Conservation (phyloP, 1,284 basidiomycete species). For the Xerocomus minutiporus region DNA sequence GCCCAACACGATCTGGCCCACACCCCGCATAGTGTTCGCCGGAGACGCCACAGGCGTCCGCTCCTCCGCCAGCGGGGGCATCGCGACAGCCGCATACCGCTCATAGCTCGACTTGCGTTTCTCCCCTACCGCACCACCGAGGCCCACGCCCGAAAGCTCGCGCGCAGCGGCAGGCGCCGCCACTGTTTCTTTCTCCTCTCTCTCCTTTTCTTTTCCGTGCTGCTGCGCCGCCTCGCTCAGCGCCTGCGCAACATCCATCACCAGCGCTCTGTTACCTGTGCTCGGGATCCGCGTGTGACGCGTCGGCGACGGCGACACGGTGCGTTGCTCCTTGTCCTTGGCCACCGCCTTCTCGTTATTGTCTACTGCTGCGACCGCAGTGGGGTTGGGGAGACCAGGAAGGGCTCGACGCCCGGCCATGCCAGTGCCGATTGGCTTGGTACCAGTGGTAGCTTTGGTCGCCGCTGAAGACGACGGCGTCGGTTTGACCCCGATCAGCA, state of each 20-base stretch:
- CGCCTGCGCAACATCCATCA: constrained; percentile 72
- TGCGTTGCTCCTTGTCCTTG: constrained; percentile 15
- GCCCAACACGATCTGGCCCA: constrained; percentile 12
- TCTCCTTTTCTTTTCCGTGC: constrained; percentile 1
- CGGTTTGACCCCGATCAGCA: constrained; percentile 33
- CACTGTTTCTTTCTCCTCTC: neutral
- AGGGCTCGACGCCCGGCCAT: constrained; percentile 37
- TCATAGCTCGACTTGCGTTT: constrained; percentile 64
- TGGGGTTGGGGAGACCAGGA: constrained; percentile 34
- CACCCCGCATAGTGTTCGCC: constrained; percentile 43
- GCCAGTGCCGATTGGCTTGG: constrained; percentile 13
- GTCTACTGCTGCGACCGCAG: neutral
- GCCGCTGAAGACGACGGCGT: constrained; percentile 2
- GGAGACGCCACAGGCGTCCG: constrained; percentile 57
- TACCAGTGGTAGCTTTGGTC: neutral
- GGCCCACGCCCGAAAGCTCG: neutral
- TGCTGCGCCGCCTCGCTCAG: constrained; percentile 39
- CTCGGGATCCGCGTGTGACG: constrained; percentile 57
- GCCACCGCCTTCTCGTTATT: constrained; percentile 7
- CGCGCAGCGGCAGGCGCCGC: neutral
- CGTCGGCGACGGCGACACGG: constrained; percentile 23
- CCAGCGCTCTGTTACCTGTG: constrained; percentile 62
- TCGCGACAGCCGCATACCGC: constrained; percentile 53
- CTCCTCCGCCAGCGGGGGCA: constrained; percentile 67
- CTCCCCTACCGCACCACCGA: constrained; percentile 34